phyloP scores from a whole-genome alignment of 441 rosid genomes.

The Populus hybrid region DNA sequence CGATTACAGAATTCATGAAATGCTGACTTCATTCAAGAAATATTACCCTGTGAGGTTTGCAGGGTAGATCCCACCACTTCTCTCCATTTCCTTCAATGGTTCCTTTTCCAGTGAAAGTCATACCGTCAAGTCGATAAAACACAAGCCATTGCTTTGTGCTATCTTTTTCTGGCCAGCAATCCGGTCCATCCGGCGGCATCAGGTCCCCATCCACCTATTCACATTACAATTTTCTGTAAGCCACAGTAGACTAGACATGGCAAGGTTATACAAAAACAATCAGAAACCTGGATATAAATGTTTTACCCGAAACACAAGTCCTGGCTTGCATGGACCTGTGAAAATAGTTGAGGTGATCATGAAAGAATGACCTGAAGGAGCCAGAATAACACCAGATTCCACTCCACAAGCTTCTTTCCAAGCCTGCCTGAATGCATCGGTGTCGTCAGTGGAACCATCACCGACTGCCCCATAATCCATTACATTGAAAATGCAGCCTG shows the following conservation, averaged over 20 bases:
- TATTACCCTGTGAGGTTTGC: slow-evolving; percentile 95
- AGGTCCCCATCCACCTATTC: slow-evolving; percentile 71
- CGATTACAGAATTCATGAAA: background rate
- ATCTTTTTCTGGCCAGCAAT: slow-evolving; percentile 73
- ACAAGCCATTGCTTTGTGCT: slow-evolving; percentile 85
- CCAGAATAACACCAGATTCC: slow-evolving; percentile 61
- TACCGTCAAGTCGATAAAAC: slow-evolving; percentile 59
- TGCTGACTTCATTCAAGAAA: background rate
- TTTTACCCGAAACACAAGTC: slow-evolving; percentile 71
- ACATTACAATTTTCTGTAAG: background rate
- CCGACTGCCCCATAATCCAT: slow-evolving; percentile 75
- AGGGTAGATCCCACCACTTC: slow-evolving; percentile 98
- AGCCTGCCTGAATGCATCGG: slow-evolving; percentile 63
- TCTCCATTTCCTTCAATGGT: slow-evolving; percentile 95
- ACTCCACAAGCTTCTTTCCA: slow-evolving; percentile 92
- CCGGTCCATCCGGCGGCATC: slow-evolving; percentile 94
- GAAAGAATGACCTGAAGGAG: slow-evolving; percentile 61
- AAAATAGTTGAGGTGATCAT: slow-evolving; percentile 83
- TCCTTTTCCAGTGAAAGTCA: slow-evolving; percentile 77
- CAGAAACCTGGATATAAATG: background rate
- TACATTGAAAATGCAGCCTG: slow-evolving; percentile 56
- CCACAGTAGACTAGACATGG: background rate
- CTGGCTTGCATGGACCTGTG: slow-evolving; percentile 85
- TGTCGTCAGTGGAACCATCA: slow-evolving; percentile 76
- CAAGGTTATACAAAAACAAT: background rate